phyloP scores from a whole-genome alignment of 306 rosid genomes.

The Quillaja saponaria region DNA sequence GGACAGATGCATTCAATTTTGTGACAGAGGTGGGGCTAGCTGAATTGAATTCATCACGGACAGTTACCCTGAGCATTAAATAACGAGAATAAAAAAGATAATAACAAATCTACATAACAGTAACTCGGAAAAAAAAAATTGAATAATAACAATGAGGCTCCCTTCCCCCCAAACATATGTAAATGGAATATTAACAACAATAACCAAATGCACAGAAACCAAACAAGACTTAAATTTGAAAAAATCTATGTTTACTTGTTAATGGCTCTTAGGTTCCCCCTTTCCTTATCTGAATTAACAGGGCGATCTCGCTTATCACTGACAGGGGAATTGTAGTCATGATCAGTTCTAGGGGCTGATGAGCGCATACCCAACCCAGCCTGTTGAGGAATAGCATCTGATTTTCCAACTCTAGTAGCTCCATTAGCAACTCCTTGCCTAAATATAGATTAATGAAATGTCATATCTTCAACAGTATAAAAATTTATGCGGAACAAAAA shows the following conservation, averaged over 20 bases:
- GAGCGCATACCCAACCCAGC: conserved; percentile 75
- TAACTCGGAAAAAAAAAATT: conserved; percentile 12
- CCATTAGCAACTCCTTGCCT: conserved; percentile 84
- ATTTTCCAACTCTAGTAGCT: conserved; percentile 71
- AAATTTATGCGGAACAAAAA: background rate
- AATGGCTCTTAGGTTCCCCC: conserved; percentile 70
- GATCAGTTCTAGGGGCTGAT: conserved; percentile 74
- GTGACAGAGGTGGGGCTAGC: conserved; percentile 76
- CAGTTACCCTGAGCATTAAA: conserved; percentile 58
- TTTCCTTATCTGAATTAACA: conserved; percentile 78
- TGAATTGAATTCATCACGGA: conserved; percentile 81
- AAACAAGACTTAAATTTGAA: background rate
- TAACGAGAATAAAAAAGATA: background rate
- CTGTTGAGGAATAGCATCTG: conserved; percentile 73
- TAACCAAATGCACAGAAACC: conserved; percentile 15
- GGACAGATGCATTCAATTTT: conserved; percentile 70
- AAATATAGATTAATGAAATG: conserved; percentile 32
- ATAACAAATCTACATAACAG: no score
- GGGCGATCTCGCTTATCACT: conserved; percentile 82
- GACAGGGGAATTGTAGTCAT: conserved; percentile 64
- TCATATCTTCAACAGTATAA: conserved; percentile 30
- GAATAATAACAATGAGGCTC: conserved; percentile 19
- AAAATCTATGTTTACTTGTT: conserved; percentile 64
- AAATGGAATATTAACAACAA: conserved; percentile 21
- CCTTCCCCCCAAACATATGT: conserved; percentile 1